Conservation (phyloP, 345 rosid species). For the Corymbia maculata region DNA sequence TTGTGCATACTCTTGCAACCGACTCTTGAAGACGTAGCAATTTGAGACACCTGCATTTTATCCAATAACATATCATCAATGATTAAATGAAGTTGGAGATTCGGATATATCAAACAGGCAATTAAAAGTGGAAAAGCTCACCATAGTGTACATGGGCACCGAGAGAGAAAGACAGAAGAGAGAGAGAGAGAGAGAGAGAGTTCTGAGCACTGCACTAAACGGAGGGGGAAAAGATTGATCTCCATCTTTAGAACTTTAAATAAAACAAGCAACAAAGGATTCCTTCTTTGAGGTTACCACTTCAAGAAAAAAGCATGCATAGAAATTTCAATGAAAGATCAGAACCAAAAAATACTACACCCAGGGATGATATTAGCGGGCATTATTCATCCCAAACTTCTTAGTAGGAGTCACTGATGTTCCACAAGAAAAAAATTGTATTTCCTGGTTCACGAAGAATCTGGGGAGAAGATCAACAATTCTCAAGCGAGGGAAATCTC, state of each 20-base stretch:
- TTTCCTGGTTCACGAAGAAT: neutral
- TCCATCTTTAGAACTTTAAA: neutral
- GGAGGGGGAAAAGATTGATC: neutral
- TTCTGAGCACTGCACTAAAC: neutral
- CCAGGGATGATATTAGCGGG: neutral
- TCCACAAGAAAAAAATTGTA: neutral
- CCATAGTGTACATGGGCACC: neutral
- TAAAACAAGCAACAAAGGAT: neutral
- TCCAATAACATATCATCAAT: neutral
- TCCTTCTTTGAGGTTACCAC: neutral
- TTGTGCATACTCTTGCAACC: constrained; percentile 79
- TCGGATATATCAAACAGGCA: neutral
- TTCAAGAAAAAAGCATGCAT: neutral
- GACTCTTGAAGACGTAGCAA: constrained; percentile 82
- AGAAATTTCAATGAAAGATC: neutral
- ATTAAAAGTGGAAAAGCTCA: neutral
- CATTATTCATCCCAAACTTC: neutral
- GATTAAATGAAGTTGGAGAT: neutral
- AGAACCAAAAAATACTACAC: neutral
- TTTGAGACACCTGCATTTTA: constrained; percentile 51
- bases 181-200: neutral
- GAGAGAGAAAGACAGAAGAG: neutral
- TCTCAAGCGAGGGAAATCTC: neutral
- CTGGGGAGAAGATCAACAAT: neutral
- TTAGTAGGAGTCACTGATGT: neutral